Evolutionary conservation across 176 grass and related monocot genomes (phyloP).

Genomic region (Saccharum spontaneum): DNA sequence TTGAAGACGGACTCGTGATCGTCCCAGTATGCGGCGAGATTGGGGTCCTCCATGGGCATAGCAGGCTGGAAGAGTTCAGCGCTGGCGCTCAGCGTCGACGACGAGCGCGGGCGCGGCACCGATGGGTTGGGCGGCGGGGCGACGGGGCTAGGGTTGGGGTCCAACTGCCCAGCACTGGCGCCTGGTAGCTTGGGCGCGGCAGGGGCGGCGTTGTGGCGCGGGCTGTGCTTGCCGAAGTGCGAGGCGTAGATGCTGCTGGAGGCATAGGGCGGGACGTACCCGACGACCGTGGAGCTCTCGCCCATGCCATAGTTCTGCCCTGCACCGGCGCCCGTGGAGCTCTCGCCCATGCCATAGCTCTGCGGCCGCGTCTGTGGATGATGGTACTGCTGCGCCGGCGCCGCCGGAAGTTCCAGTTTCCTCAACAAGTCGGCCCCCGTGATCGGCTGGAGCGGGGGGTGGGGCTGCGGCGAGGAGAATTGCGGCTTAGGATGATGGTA

Average conservation of each 20-base stretch:
- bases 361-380: not conserved
- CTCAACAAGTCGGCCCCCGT: not conserved
- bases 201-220: not conserved
- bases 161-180: not conserved
- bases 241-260: not conserved
- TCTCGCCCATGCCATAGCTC: not conserved
- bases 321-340: not conserved
- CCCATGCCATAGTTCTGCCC: not conserved
- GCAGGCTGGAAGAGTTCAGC: not conserved
- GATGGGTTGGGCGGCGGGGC: not conserved
- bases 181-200: not conserved
- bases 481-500: not conserved
- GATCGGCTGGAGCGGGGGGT: not conserved
- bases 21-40: not conserved
- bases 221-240: conserved; percentile 1
- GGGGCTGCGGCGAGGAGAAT: not conserved
- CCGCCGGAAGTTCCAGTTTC: not conserved
- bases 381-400: not conserved
- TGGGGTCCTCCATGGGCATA: not conserved
- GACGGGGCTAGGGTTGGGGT: not conserved
- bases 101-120: not conserved
- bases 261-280: not conserved
- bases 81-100: not conserved
- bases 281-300: not conserved
- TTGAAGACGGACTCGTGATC: not conserved